Evolutionary conservation across 1,284 basidiomycete genomes (phyloP).

Genomic region (Chiua sp.): DNA sequence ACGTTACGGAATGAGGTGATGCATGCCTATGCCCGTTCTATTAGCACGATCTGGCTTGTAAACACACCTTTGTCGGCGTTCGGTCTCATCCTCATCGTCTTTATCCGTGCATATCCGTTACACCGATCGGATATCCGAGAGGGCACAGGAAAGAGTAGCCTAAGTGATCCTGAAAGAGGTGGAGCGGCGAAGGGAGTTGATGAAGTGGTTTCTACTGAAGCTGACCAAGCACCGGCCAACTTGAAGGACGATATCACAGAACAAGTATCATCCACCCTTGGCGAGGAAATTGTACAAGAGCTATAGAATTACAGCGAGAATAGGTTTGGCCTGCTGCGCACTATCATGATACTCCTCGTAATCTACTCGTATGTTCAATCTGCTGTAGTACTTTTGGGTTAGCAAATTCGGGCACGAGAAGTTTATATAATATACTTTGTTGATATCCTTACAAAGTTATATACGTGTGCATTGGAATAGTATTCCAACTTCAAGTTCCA

Average conservation of each 20-base stretch:
- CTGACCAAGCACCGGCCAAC: neutral
- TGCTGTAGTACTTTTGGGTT: no score
- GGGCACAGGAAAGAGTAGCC: constrained; percentile 31
- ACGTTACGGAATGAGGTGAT: constrained; percentile 55
- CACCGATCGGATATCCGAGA: constrained; percentile 54
- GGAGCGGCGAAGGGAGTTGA: neutral
- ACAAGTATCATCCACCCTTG: constrained; percentile 1
- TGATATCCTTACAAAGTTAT: no score
- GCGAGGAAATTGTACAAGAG: constrained; percentile 1
- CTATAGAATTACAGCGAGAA: neutral
- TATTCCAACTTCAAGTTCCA: no score
- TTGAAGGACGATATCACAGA: constrained; percentile 7
- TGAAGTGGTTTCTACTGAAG: constrained; percentile 1
- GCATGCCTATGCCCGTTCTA: constrained; percentile 71
- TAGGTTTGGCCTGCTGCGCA: constrained; percentile 2
- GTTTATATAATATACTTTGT: no score
- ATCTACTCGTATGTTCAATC: neutral
- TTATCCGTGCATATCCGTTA: constrained; percentile 66
- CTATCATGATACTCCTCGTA: neutral
- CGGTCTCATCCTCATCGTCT: constrained; percentile 60
- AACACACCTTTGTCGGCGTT: constrained; percentile 64
- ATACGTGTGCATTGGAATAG: no score
- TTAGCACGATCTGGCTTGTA: constrained; percentile 77
- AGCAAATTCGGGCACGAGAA: no score
- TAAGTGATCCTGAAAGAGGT: constrained; percentile 21